Conservation (phyloP, 192 early-diverging fungal genomes). For the Linderina pennispora region DNA sequence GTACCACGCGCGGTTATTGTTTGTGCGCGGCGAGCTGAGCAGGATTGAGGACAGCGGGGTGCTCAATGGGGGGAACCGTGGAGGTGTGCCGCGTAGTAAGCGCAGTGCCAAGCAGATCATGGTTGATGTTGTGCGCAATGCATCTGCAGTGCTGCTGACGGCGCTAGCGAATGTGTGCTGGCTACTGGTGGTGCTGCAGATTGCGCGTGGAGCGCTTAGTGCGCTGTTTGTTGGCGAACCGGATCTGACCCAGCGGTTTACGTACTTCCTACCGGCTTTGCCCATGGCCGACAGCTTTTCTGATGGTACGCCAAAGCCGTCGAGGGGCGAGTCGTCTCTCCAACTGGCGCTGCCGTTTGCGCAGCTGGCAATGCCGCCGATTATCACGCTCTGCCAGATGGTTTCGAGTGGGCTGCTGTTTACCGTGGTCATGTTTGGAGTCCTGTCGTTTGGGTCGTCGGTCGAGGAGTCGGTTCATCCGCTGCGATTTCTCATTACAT, state of each 20-base stretch:
- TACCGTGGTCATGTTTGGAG: conserved; percentile 38
- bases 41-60: conserved; percentile 23
- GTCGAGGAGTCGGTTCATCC: conserved; percentile 34
- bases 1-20: conserved; percentile 32
- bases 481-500: conserved; percentile 15
- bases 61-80: neutral
- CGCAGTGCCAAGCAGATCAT: neutral
- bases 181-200: conserved; percentile 41
- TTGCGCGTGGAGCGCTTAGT: conserved; percentile 38
- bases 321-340: neutral
- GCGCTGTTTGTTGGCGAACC: conserved; percentile 44
- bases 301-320: neutral
- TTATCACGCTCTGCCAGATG: conserved; percentile 28
- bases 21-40: conserved; percentile 26
- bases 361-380: conserved; percentile 6
- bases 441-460: conserved; percentile 28
- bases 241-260: conserved; percentile 29
- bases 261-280: conserved; percentile 38
- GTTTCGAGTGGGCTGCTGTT: conserved; percentile 27
- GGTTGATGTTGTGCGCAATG: too few relatives aligned
- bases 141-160: conserved; percentile 11
- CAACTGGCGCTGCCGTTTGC: neutral
- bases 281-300: too few relatives aligned
- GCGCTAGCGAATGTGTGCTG: conserved; percentile 28
- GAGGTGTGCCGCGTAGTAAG: neutral